Base-by-base conservation (phyloP, 768 basidiomycete genomes). In the Tephrocybe sp. region DNA sequence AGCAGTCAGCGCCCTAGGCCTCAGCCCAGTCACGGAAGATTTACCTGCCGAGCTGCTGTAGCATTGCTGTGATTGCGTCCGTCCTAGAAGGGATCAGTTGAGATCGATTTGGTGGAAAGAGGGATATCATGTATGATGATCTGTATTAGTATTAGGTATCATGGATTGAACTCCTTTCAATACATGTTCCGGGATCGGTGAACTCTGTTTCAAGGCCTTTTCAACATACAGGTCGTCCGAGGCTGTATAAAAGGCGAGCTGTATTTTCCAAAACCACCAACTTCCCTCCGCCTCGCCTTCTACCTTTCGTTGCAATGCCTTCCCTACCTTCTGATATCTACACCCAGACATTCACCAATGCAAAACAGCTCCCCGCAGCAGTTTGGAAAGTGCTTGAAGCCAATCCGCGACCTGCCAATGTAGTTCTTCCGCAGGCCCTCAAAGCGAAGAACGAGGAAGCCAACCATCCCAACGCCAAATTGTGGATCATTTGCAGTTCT, bases 351-450 rank as follows among this genome's bases (percentile, higher is more conserved):
- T 71, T 71, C 55, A 24, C 31, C 9, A 61, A 60, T 16, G 70
- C 76, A 0, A 39, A 56, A 4, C 60, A 69, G 13, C 56, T 81
- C 5, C 73, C 82, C 4, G 2, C 12, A 1, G 49, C 59, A 8
- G 74, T 74, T 9, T 69, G 72, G 65, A 55, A 62, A 2, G 63
- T 65, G 3, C 64, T 84, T 9, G 52, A 63, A 6, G 54, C 51
- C 7, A 55, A 76, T 34, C 68, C 73, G 19, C 61, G 67, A 15
- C 64, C 71, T 35, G 73, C 75, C 5, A 78, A 78, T 47, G 55
- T 66, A 21, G 64, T 77, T 12, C 66, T 78, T 2, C 78, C 78
- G 7, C 54, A 60, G 12, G 61, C 71, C 13, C 51, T 60, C 12
- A 73, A 73, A 46, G 65, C 51, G 30, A 55, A 56, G 7, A 47